Percentiles rank a stretch among this genome's conserved stretches.
Conservation (phyloP, 179 eudicot genomes). For the Drosera spatulata region DNA sequence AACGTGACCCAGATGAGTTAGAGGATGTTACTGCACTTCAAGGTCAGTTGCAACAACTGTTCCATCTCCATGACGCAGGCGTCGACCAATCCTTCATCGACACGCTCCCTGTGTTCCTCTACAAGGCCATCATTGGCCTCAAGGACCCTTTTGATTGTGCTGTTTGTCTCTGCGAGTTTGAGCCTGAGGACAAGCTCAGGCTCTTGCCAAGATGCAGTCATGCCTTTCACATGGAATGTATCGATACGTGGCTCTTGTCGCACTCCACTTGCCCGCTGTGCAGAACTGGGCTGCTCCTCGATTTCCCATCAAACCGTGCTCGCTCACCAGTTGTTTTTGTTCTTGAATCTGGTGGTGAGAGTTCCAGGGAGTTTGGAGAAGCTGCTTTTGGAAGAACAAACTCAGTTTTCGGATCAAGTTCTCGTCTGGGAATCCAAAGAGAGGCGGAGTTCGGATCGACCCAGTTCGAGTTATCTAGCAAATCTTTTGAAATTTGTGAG, state of each 20-base stretch:
- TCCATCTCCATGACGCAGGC: constrained; percentile 75
- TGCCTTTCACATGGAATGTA: constrained; percentile 81
- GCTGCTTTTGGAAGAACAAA: constrained; percentile 4
- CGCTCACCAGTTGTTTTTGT: constrained; percentile 52
- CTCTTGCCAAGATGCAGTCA: constrained; percentile 80
- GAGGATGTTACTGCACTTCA: constrained; percentile 60
- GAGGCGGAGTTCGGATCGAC: constrained; percentile 20
- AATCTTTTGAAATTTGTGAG: constrained; percentile 22
- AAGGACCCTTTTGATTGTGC: constrained; percentile 92
- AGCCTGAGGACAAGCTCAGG: constrained; percentile 56
- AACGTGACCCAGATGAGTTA: constrained; percentile 41
- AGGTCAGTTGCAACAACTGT: constrained; percentile 84
- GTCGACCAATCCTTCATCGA: constrained; percentile 87
- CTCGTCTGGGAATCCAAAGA: constrained; percentile 18
- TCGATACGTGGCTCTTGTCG: constrained; percentile 82
- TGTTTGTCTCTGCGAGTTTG: constrained; percentile 82
- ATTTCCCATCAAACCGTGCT: constrained; percentile 15
- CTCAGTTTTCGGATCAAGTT: constrained; percentile 18
- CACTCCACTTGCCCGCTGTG: constrained; percentile 95
- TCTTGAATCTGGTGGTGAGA: constrained; percentile 51
- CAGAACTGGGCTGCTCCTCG: constrained; percentile 41
- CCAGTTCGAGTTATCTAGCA: constrained; percentile 8
- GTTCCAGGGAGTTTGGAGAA: constrained; percentile 42
- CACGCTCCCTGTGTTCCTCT: constrained; percentile 60
- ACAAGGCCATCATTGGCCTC: constrained; percentile 59